These are phyloP conservation scores for Lactarius tabidus DNA, from an alignment of 768 basidiomycete genomes.

Conservation along the genomic window DNA sequence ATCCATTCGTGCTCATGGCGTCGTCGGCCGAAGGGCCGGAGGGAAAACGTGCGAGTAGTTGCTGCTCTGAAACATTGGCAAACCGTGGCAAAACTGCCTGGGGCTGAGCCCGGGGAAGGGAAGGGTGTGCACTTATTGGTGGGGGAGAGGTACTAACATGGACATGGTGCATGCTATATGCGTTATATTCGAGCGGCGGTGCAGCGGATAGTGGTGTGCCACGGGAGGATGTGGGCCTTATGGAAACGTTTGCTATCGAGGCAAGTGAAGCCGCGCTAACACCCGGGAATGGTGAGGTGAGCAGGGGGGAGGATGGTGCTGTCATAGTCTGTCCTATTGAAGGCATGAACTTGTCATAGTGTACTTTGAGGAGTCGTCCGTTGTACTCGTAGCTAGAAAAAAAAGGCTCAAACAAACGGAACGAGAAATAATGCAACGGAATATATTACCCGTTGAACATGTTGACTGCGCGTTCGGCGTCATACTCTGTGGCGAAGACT, in stretches of 20 bases:
- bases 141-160: slow-evolving; percentile 3
- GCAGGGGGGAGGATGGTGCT: slow-evolving; percentile 24
- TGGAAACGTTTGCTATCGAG: slow-evolving; percentile 11
- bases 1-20: neutral
- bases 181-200: slow-evolving; percentile 10
- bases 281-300: slow-evolving; percentile 6
- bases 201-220: slow-evolving; percentile 2
- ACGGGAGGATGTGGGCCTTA: slow-evolving; percentile 12
- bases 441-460: slow-evolving; percentile 83
- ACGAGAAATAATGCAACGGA: neutral
- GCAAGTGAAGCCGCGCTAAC: slow-evolving; percentile 1
- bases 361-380: slow-evolving; percentile 83
- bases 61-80: slow-evolving; percentile 3
- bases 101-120: slow-evolving; percentile 16
- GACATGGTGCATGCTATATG: slow-evolving; percentile 3
- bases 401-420: slow-evolving; percentile 4
- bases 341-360: slow-evolving; percentile 76
- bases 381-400: slow-evolving; percentile 75
- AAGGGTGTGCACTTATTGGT: slow-evolving; percentile 7
- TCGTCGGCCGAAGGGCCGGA: neutral
- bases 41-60: slow-evolving; percentile 11
- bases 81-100: slow-evolving; percentile 3
- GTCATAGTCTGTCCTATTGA: slow-evolving; percentile 30
- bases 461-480: slow-evolving; percentile 77
- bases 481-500: slow-evolving; percentile 74